A percentile compares a stretch with the other conserved stretches of the same genome.
These are phyloP conservation scores for Sanghuangporus weigelae DNA, from an alignment of 1,284 basidiomycete genomes.

Conservation along the genomic window DNA sequence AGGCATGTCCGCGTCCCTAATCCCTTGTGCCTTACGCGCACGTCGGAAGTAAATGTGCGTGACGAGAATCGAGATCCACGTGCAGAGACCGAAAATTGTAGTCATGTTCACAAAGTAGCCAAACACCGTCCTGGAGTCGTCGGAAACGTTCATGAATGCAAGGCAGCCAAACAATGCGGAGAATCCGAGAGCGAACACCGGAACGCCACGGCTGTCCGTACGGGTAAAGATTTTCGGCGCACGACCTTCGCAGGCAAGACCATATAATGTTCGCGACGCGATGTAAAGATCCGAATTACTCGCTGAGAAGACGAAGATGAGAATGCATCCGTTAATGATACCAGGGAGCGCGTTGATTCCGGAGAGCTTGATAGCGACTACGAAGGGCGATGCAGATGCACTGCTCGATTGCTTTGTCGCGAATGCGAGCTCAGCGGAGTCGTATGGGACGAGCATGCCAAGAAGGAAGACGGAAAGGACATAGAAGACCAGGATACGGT, in stretches of 20 bases:
- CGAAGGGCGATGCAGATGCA: constrained; percentile 74
- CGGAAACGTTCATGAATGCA: constrained; percentile 56
- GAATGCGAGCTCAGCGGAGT: constrained; percentile 41
- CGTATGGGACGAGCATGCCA: constrained; percentile 34
- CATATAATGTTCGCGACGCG: constrained; percentile 41
- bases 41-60: constrained; percentile 50
- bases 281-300: constrained; percentile 18
- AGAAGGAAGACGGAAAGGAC: constrained; percentile 15
- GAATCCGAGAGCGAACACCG: constrained; percentile 37
- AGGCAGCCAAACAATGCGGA: constrained; percentile 53
- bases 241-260: constrained; percentile 45
- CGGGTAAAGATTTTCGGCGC: constrained; percentile 44
- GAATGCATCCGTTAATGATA: constrained; percentile 37
- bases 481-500: constrained; percentile 68
- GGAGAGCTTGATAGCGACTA: constrained; percentile 42
- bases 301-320: constrained; percentile 21
- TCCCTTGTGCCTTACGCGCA: constrained; percentile 44
- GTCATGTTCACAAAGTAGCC: constrained; percentile 69
- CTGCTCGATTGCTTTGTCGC: constrained; percentile 56
- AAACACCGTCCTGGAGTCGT: constrained; percentile 42
- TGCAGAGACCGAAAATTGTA: constrained; percentile 64
- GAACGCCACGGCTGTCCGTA: constrained; percentile 37
- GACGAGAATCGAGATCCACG: constrained; percentile 69
- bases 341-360: constrained; percentile 36
- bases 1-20: constrained; percentile 56